These are phyloP conservation scores for Nematocida major DNA, from an alignment of 371 early-diverging fungal genomes.

Conservation along the genomic window DNA sequence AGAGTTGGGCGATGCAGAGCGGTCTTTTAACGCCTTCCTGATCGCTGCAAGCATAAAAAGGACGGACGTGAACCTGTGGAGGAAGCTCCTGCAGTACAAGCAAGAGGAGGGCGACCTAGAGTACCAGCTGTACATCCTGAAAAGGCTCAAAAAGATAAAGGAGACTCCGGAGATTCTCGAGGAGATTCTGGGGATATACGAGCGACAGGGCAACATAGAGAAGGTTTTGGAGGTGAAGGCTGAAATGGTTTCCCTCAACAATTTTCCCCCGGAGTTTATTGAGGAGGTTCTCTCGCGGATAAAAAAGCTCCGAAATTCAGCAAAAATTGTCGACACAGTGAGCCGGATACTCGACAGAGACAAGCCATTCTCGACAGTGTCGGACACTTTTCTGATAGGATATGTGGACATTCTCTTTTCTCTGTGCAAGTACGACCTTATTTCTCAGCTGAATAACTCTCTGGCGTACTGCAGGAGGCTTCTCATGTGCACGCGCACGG, in stretches of 20 bases:
- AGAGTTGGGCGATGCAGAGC: slow-evolving; percentile 71
- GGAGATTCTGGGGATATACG: slow-evolving; percentile 49
- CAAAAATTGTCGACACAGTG: slow-evolving; percentile 9
- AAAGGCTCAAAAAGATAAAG: slow-evolving; percentile 55
- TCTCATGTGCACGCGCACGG: not conserved
- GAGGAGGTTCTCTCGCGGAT: slow-evolving; percentile 37
- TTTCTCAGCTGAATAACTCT: slow-evolving; percentile 19
- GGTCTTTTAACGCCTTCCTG: slow-evolving; percentile 72
- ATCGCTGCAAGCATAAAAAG: slow-evolving; percentile 79
- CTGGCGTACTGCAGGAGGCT: slow-evolving; percentile 2
- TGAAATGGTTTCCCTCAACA: slow-evolving; percentile 40
- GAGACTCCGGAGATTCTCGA: slow-evolving; percentile 42
- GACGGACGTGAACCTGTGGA: slow-evolving; percentile 74
- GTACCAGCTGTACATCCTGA: slow-evolving; percentile 60
- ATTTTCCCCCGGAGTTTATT: slow-evolving; percentile 18
- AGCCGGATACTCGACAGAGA: slow-evolving; percentile 5
- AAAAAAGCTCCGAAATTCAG: slow-evolving; percentile 24
- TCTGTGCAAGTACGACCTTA: not conserved
- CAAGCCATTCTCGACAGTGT: not conserved
- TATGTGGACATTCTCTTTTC: slow-evolving; percentile 36
- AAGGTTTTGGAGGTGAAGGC: slow-evolving; percentile 55
- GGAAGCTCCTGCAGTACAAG: slow-evolving; percentile 66
- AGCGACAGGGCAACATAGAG: slow-evolving; percentile 38
- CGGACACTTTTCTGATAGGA: slow-evolving; percentile 25
- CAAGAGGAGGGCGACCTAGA: slow-evolving; percentile 39